phyloP scores from a whole-genome alignment of 805 yeast genomes.

The Grigorovia humatica region DNA sequence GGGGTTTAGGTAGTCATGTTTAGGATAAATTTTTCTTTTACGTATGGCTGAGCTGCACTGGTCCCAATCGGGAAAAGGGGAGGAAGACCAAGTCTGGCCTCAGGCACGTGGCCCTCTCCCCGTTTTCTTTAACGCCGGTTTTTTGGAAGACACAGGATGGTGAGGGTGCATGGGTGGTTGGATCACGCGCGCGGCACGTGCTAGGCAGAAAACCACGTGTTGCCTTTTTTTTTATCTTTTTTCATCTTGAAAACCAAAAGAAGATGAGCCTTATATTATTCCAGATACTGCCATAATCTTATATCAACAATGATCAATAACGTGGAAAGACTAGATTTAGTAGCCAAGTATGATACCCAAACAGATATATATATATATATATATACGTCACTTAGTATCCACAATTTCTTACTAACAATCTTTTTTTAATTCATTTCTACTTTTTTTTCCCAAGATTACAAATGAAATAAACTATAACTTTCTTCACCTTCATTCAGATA shows the following conservation, averaged over 20 bases:
- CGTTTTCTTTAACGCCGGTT: background rate
- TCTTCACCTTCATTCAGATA: slow-evolving; percentile 18
- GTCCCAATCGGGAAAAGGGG: background rate
- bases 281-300: no score
- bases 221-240: no score
- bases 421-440: background rate
- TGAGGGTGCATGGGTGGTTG: background rate
- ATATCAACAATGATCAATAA: slow-evolving; percentile 17
- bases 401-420: slow-evolving; percentile 11
- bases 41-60: background rate
- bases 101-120: background rate
- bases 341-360: slow-evolving; percentile 21
- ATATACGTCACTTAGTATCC: background rate
- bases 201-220: background rate
- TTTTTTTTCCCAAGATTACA: background rate
- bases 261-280: no score
- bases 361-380: no score
- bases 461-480: background rate
- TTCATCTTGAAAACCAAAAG: no score
- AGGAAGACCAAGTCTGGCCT: background rate
- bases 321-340: slow-evolving; percentile 30
- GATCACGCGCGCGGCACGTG: background rate
- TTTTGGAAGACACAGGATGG: background rate
- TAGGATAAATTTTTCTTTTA: no score
- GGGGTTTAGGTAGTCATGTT: background rate